Evolutionary conservation across 805 yeast genomes (phyloP), one percentile per base, ranked within the genome.

Genomic region (Schizosaccharomyces japonicus): DNA sequence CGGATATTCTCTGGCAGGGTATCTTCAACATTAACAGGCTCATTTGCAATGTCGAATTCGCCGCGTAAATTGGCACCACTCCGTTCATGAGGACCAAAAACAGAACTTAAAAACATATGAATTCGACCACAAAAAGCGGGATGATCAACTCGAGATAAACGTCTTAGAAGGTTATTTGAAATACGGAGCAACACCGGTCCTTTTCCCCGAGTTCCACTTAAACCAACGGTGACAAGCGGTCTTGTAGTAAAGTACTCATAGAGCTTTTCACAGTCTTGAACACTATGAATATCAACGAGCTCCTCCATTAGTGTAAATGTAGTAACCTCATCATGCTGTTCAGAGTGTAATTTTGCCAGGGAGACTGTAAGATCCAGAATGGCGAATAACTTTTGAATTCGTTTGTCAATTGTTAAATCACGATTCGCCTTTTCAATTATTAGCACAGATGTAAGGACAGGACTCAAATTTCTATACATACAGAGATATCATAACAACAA

Each of bases 61-160:
- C 66, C 66, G 15, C 59, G 55, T 13, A 58, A 55, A 45, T 62
- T 62, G 13, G 62, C 52, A 5, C 65, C 66, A n/a, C 62, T 57
- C 36, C 58, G 56, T 44, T 62, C 66, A 40, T 52, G 50, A 19
- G 62, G 49, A 1, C 65, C 63, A 47, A 62, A 62, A 3, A 63
- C 66, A 10, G 56, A 47, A 6, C 64, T 61, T 25, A 62, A 53
- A 29, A 56, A 61, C 39, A 57, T 56, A 31, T 60, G 56, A 30
- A 62, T 56, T 46, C 55, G 50, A 4, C 66, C 66, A 3, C 63
- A 54, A 49, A 62, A 62, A 13, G 49, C 51, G 1, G 63, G 55
- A 44, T 62, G 57, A 17, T 53, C 60, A 28, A 53, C 56, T 45
- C 58, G 57, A 4, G 64, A 60, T 15, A 62, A 51, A 25, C 66